phyloP scores from a whole-genome alignment of 371 early-diverging fungal genomes.

The Nematocida sp. region DNA sequence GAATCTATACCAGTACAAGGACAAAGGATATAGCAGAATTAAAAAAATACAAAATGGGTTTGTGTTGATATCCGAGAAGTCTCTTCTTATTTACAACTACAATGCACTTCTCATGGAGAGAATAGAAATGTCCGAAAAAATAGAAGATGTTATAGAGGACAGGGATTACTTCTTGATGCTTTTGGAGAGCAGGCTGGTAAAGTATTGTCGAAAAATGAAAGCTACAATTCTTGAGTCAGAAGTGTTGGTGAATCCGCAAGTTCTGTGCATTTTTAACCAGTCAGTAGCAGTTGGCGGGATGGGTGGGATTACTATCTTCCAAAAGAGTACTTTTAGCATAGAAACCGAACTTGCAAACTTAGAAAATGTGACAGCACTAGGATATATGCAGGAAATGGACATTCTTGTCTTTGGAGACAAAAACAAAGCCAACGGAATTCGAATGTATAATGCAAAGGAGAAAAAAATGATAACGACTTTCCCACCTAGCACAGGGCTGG shows the following conservation, averaged over 20 bases:
- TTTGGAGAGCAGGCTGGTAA: background rate
- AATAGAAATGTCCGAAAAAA: background rate
- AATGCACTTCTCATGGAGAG: conserved; percentile 8
- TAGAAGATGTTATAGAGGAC: background rate
- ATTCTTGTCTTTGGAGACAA: conserved; percentile 35
- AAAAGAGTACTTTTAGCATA: conserved; percentile 1
- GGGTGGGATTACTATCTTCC: background rate
- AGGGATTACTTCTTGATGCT: conserved; percentile 3
- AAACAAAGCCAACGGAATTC: conserved; percentile 20
- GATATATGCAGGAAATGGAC: conserved; percentile 1
- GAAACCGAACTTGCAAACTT: conserved; percentile 17
- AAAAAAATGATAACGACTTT: conserved; percentile 25
- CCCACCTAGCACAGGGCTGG: conserved; percentile 7
- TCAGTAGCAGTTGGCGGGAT: conserved; percentile 4
- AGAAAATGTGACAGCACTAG: background rate
- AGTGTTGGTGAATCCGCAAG: conserved; percentile 8
- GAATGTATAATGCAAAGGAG: conserved; percentile 28
- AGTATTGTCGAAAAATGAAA: conserved; percentile 12
- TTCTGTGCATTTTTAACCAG: background rate
- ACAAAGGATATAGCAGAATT: conserved; percentile 1
- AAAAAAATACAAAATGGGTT: background rate
- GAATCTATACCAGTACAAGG: conserved; percentile 31
- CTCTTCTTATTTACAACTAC: background rate
- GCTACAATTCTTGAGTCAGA: conserved; percentile 16
- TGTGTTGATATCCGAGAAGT: background rate